Evolutionary conservation across 306 rosid species (phyloP), one percentile per base, ranked within the genome.

Genomic region (Adenanthera pavonina): DNA sequence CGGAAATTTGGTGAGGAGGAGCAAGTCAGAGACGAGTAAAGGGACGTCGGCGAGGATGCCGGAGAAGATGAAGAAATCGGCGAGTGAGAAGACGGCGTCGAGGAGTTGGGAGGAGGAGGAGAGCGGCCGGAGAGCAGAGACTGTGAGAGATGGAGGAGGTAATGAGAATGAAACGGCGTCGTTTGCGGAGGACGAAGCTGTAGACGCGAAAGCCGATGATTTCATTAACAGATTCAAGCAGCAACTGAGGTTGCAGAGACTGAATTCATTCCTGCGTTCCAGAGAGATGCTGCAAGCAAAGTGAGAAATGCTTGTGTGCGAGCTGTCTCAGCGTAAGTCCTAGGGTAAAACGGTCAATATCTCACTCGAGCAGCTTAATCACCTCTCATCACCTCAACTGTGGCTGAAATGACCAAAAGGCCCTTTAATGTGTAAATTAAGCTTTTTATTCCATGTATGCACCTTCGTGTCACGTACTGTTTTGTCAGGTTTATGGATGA

Each of bases 151-250:
- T 12, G 78, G 4, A 30, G 53, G 5, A 68, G 35, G 9, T 0
- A 43, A 13, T 41, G 74, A 62, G 41, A 43, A 13, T 41, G 74
- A 62, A 47, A 72, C 88, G 82, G 40, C 66, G 84, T 16, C 78
- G 79, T 54, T 7, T 2, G 75, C 5, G 7, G 92, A 78, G 8
- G 94, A 89, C 6, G 90, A 89, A 19, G 92, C 56, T 30, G 97
- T 95, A 4, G 97, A 95, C 20, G 90, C 86, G 5, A 91, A 86
- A 60, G 97, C 97, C 0, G 97, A 95, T 46, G 97, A 95, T 80
- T 93, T 95, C 44, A 95, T 95, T 0, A 95, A 85, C 84, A 90
- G 69, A 78, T 95, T 95, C 69, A 93, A 83, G 83, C 89, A 90
- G 83, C 99, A 95, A 68, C 78, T 95, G 59, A 85, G 66, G 85